These are phyloP conservation scores for Meredithiella fracta DNA, from an alignment of 2,329 filamentous ascomycete species.

Conservation along the genomic window DNA sequence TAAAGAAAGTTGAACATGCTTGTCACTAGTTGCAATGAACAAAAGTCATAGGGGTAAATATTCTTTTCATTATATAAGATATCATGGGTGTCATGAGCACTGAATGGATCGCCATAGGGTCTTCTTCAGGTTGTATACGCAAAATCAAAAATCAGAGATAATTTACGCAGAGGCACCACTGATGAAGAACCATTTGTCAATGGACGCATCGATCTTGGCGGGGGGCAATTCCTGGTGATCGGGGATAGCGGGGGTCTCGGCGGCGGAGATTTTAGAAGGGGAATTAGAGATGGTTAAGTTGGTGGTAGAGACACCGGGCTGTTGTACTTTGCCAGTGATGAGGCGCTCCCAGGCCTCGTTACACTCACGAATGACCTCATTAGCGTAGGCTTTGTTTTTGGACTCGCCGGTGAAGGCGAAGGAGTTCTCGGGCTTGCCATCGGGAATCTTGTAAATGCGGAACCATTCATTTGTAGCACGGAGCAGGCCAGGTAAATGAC, in stretches of 20 bases:
- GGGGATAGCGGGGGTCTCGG: slow-evolving; percentile 61
- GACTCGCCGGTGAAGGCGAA: slow-evolving; percentile 99
- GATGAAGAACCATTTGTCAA: slow-evolving; percentile 99
- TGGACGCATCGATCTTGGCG: slow-evolving; percentile 83
- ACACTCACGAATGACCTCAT: slow-evolving; percentile 90
- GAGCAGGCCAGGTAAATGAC: slow-evolving; percentile 89
- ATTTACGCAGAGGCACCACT: slow-evolving; percentile 79
- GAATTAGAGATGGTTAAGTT: slow-evolving; percentile 67
- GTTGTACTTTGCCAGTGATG: slow-evolving; percentile 71
- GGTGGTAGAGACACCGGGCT: slow-evolving; percentile 62
- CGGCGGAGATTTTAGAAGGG: slow-evolving; percentile 49
- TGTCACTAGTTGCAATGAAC: too few relatives aligned
- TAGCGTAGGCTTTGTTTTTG: slow-evolving; percentile 99
- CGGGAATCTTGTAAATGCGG: slow-evolving; percentile 99
- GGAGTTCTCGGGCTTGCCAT: slow-evolving; percentile 99
- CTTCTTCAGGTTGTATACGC: slow-evolving; percentile 17
- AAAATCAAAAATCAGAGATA: slow-evolving; percentile 15
- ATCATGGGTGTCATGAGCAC: slow-evolving; percentile 16
- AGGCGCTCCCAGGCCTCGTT: slow-evolving; percentile 94
- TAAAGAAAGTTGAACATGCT: too few relatives aligned
- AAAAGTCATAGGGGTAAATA: neutral
- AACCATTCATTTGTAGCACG: slow-evolving; percentile 99
- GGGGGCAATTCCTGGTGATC: slow-evolving; percentile 62
- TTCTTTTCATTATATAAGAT: neutral
- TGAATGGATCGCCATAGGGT: neutral